Evolutionary conservation across 495 filamentous ascomycete species (phyloP), one percentile per base, ranked within the genome.

Genomic region (Penicillium cosmopolitanum): DNA sequence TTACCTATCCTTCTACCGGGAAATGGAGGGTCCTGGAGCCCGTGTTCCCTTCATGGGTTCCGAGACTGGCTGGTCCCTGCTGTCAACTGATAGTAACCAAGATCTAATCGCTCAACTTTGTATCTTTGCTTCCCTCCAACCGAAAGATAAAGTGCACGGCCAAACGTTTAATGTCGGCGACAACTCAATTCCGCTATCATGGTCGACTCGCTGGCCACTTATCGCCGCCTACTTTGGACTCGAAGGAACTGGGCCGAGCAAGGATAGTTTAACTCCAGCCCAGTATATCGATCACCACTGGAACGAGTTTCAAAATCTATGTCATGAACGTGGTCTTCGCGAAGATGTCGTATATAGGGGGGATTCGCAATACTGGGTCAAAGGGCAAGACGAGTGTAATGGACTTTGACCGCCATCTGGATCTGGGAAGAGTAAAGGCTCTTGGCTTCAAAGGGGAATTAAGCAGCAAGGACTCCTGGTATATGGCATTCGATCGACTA

Each of bases 131-230:
- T 72, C 69, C 4, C 21, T 75, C 5, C 50, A 71, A 42, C 47
- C 69, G 18, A 64, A 63, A 1, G 61, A 73, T 2, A 82, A 89
- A 55, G 78, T 82, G 0, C 66, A 70, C 42, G 76, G 72, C 12
- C 84, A 82, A 54, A 82, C 82, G 2, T 87, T 81, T 69, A 78
- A 85, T 56, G 86, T 87, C 46, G 68, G 63, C 25, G 85, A 92
- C 54, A 73, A 77, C 4, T 61, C 84, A 3, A 88, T 28, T 6
- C 66, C 66, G 0, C 16, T 18, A 2, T 40, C 57, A 13, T 69
- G 66, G 66, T 38, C 51, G 23, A 13, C 48, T 2, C 53, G 51
- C 23, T 69, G 66, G 66, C 66, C 66, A 3, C 54, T 57, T 6
- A 36, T 69, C n/a, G 21, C 43, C 2, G 51, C 33, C 7, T 73